A percentile compares a stretch with the other conserved stretches of the same genome.
Conservation (phyloP, 108 stramenopile genomes). For the Parietichytrium sp. region DNA sequence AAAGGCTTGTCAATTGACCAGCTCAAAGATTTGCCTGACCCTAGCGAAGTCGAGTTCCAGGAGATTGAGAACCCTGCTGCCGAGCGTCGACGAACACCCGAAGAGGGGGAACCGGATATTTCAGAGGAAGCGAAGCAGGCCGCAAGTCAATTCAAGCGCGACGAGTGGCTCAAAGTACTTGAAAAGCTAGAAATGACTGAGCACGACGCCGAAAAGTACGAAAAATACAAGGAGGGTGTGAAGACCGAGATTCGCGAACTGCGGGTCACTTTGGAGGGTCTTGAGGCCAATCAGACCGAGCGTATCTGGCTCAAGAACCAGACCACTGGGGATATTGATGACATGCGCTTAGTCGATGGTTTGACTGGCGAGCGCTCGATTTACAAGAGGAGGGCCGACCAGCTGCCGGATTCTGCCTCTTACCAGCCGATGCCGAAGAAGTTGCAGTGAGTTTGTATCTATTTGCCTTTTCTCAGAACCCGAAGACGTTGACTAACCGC, state of each 20-base stretch:
- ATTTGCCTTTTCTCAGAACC: too few relatives aligned
- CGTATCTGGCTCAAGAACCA: constrained; percentile 75
- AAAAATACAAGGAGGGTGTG: constrained; percentile 60
- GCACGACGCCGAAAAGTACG: constrained; percentile 72
- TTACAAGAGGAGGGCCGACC: constrained; percentile 72
- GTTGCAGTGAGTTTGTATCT: too few relatives aligned
- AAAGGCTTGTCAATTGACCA: not conserved
- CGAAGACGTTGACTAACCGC: too few relatives aligned
- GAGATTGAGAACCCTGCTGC: constrained; percentile 34
- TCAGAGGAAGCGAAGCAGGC: constrained; percentile 62
- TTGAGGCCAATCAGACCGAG: constrained; percentile 65
- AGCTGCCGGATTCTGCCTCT: constrained; percentile 45
- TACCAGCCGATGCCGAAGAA: not conserved
- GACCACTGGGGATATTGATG: constrained; percentile 76
- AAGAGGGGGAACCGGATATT: constrained; percentile 74
- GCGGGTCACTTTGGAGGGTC: constrained; percentile 59
- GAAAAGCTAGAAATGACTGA: constrained; percentile 75
- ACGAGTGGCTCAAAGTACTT: constrained; percentile 68
- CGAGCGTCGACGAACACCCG: constrained; percentile 44
- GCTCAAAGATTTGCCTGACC: constrained; percentile 4
- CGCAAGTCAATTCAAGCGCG: constrained; percentile 68
- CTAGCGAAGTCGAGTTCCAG: constrained; percentile 34
- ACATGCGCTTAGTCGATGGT: constrained; percentile 73
- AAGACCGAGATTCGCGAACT: constrained; percentile 64
- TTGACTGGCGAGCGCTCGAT: constrained; percentile 76